A percentile compares a stretch with the other conserved stretches of the same genome.
phyloP scores from a whole-genome alignment of 1,284 basidiomycete species.

The Termitomyces sp. region DNA sequence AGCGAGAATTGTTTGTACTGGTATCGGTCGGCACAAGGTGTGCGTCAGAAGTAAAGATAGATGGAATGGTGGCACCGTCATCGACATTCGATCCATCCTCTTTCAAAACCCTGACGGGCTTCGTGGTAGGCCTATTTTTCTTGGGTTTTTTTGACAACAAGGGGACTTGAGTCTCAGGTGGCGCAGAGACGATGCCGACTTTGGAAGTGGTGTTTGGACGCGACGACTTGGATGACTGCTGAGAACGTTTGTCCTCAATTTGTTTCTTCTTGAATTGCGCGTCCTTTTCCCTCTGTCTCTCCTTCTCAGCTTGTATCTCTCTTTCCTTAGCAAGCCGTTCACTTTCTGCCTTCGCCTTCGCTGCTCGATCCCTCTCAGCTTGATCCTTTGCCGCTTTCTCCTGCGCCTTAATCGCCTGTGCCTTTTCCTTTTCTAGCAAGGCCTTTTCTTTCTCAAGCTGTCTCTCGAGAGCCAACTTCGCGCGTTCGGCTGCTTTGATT shows the following conservation, averaged over 20 bases:
- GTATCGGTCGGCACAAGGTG: constrained; percentile 34
- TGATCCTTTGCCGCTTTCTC: constrained; percentile 25
- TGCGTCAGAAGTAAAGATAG: constrained; percentile 43
- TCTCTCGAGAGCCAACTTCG: constrained; percentile 40
- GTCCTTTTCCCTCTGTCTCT: constrained; percentile 34
- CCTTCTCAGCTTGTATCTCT: constrained; percentile 30
- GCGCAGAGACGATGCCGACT: constrained; percentile 19
- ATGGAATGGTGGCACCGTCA: constrained; percentile 31
- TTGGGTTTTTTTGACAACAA: constrained; percentile 75
- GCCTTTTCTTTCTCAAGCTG: constrained; percentile 41
- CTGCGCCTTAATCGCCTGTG: constrained; percentile 35
- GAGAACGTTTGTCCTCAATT: constrained; percentile 20
- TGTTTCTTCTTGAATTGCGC: constrained; percentile 24
- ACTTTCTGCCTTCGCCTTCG: constrained; percentile 28
- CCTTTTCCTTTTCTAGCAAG: constrained; percentile 36
- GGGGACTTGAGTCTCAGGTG: constrained; percentile 52
- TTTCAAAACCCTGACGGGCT: constrained; percentile 52
- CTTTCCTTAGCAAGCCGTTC: constrained; percentile 24
- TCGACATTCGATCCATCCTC: constrained; percentile 50
- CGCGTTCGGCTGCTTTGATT: constrained; percentile 46
- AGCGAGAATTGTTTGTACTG: constrained; percentile 50
- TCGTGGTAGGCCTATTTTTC: constrained; percentile 65
- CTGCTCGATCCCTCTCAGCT: constrained; percentile 29
- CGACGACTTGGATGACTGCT: constrained; percentile 11
- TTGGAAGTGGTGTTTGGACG: constrained; percentile 18